Conservation (phyloP, 768 basidiomycete genomes). For the Xerocomus potaroensis region DNA sequence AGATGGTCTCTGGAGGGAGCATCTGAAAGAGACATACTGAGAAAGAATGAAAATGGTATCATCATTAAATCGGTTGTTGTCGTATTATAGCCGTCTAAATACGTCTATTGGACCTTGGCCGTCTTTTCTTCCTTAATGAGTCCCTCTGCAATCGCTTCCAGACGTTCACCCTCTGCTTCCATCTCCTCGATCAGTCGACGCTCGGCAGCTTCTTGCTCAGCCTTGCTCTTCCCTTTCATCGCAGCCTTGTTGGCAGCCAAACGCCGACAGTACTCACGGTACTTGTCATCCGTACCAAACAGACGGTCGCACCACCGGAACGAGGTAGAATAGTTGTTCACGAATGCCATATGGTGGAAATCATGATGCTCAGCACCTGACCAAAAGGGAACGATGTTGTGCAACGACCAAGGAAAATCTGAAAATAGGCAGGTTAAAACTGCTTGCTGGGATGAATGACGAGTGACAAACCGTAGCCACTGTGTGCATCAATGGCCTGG, state of each 20-base stretch:
- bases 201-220: constrained; percentile 54
- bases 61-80: constrained; percentile 6
- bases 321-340: constrained; percentile 89
- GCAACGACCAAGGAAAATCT: constrained; percentile 98
- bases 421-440: neutral
- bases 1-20: constrained; percentile 37
- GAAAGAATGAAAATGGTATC: neutral
- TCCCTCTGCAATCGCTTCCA: constrained; percentile 54
- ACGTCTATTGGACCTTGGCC: constrained; percentile 25
- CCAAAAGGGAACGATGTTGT: constrained; percentile 93
- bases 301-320: constrained; percentile 93
- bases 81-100: constrained; percentile 8
- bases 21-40: too few relatives aligned
- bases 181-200: constrained; percentile 61
- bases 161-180: constrained; percentile 66
- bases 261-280: constrained; percentile 71
- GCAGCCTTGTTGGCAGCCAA: constrained; percentile 57
- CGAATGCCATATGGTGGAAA: constrained; percentile 97
- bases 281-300: constrained; percentile 89
- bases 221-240: constrained; percentile 50
- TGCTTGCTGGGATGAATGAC: neutral
- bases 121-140: constrained; percentile 20
- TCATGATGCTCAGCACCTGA: constrained; percentile 97
- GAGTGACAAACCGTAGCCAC: constrained; percentile 73
- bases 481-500: constrained; percentile 97